Evolutionary conservation across 1,284 basidiomycete species (phyloP), one percentile per base, ranked within the genome.

Genomic region (Puccinia triticina): DNA sequence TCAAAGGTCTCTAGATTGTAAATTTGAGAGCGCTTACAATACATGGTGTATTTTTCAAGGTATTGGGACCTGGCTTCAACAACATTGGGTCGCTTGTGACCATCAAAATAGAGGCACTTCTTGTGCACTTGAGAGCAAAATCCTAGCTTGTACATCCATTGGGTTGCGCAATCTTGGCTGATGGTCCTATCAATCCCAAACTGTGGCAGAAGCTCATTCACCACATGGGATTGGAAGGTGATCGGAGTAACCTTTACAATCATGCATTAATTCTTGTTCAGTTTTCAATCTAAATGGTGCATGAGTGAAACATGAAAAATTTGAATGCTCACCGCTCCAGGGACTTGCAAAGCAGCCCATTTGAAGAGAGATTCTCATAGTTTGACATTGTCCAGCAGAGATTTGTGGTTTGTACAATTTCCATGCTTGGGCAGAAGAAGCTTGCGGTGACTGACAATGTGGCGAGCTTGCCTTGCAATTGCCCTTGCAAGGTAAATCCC

Each of bases 21-120:
- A 10, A 46, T 29, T 57, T 11, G 32, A 16, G 66, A 79, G 11
- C 66, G 53, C 55, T 69, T 71, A 7, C 66, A 2, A 29, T 55
- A 69, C 66, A 69, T 71, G n/a, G 4, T 18, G 29, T 73, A 73
- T 4, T 34, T 46, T 73, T 76, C n/a, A 2, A 76, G 12, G 55
- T 46, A 76, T 55, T 76, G 23, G 2, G 7, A 5, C 18, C 32
- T 16, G 5, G 69, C 7, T 46, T 46, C n/a, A 26, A 76, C 55
- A 43, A 76, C 50, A 61, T 76, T 55, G 14, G 46, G 59, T n/a
- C 77, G 43, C 48, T 71, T 29, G 21, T 71, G 77, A 5, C 77
- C 77, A 57, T 78, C 77, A 57, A 55, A 78, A 43, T 78, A 78
- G 32, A 78, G 77, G 37, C 46, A 55, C 37, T 78, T 78, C 37